These are phyloP conservation scores for Clausena lansium DNA, from an alignment of 345 rosid genomes.

Conservation along the genomic window DNA sequence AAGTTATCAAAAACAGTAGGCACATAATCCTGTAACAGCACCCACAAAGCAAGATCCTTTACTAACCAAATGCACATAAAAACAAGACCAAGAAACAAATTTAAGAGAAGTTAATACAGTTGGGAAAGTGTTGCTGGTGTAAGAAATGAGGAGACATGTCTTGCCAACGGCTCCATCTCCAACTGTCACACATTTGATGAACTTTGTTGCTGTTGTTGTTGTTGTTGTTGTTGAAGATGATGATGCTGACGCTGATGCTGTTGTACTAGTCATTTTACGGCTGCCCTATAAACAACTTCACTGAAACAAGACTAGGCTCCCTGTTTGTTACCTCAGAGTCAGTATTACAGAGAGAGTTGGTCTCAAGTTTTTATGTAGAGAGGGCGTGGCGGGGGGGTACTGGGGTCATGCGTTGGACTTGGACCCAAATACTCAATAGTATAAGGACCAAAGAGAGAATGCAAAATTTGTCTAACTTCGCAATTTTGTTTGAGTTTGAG, in stretches of 20 bases:
- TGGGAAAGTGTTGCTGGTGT: slow-evolving; percentile 88
- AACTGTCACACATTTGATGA: slow-evolving; percentile 89
- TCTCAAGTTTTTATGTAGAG: neutral
- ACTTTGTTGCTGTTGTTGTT: slow-evolving; percentile 50
- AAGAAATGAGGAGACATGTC: slow-evolving; percentile 86
- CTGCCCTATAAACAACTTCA: neutral
- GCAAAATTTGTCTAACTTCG: too few relatives aligned
- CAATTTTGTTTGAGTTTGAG: neutral
- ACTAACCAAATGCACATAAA: neutral
- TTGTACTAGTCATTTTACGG: slow-evolving; percentile 3
- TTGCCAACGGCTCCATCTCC: slow-evolving; percentile 97
- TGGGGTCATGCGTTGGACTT: too few relatives aligned
- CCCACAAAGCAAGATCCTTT: slow-evolving; percentile 5
- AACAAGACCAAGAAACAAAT: neutral
- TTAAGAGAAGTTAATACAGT: slow-evolving; percentile 35
- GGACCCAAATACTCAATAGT: too few relatives aligned
- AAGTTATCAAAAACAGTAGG: slow-evolving; percentile 90
- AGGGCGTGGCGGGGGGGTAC: neutral
- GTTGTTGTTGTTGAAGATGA: slow-evolving; percentile 14
- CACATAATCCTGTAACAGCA: slow-evolving; percentile 51
- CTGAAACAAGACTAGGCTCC: neutral
- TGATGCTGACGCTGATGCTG: slow-evolving; percentile 4
- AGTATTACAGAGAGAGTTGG: neutral
- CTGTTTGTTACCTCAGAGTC: neutral
- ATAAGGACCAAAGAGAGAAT: too few relatives aligned